Evolutionary conservation across 2,329 filamentous ascomycete species (phyloP).

Genomic region (Colletotrichum godetiae): DNA sequence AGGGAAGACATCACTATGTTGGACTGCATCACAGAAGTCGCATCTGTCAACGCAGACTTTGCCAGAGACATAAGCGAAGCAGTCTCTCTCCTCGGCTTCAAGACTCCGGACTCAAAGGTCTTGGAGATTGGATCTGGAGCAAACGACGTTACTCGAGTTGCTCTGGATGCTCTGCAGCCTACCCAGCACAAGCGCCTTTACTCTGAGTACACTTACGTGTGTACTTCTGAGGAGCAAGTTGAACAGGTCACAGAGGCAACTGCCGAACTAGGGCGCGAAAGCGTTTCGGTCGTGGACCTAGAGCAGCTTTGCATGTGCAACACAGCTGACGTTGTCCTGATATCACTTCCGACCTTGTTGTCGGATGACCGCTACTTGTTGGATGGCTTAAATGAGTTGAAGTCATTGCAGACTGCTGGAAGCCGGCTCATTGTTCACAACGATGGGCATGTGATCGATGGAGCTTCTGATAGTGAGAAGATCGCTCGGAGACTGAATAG

Average conservation of each 20-base stretch:
- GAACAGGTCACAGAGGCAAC: background rate
- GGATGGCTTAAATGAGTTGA: constrained; percentile 15
- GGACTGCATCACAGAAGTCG: background rate
- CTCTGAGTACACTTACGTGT: constrained; percentile 20
- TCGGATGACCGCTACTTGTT: constrained; percentile 1
- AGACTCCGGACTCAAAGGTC: constrained; percentile 9
- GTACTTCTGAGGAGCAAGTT: constrained; percentile 8
- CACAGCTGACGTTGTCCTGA: background rate
- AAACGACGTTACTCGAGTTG: background rate
- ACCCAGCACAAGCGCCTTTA: constrained; percentile 12
- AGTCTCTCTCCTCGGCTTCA: constrained; percentile 1
- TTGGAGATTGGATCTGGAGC: constrained; percentile 16
- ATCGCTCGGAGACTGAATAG: background rate
- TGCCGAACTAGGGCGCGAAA: background rate
- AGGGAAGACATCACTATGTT: constrained; percentile 9
- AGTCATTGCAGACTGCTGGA: background rate
- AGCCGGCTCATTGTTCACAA: constrained; percentile 1
- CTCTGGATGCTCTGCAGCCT: constrained; percentile 6
- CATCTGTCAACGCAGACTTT: background rate
- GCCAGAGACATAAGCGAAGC: background rate
- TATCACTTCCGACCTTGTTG: constrained; percentile 1
- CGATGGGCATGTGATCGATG: background rate
- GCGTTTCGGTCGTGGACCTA: constrained; percentile 5
- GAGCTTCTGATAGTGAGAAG: background rate
- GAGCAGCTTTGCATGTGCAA: constrained; percentile 19